Evolutionary conservation across 2,329 filamentous ascomycete species (phyloP).

Genomic region (Nothomitra cinnamomea): DNA sequence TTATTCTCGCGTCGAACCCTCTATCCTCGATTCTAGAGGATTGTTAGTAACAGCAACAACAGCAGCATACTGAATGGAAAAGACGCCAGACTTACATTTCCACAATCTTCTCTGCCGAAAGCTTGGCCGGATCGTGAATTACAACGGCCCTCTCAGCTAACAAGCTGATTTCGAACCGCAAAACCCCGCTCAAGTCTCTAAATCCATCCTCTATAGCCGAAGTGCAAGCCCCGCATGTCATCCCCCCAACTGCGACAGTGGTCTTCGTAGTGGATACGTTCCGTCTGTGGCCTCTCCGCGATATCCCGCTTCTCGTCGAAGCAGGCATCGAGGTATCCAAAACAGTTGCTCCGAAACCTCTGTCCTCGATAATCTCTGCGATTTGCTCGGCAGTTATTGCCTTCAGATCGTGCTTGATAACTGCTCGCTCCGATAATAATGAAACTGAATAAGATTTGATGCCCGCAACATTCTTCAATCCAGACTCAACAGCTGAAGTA

Average conservation of each 20-base stretch:
- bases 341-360: slow-evolving; percentile 67
- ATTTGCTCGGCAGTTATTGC: slow-evolving; percentile 35
- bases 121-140: slow-evolving; percentile 56
- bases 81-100: slow-evolving; percentile 31
- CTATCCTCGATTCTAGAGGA: slow-evolving; percentile 52
- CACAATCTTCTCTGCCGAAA: slow-evolving; percentile 56
- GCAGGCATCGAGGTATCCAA: slow-evolving; percentile 47
- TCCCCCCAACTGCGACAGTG: slow-evolving; percentile 80
- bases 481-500: slow-evolving; percentile 69
- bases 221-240: slow-evolving; percentile 96
- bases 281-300: background rate
- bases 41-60: background rate
- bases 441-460: slow-evolving; percentile 68
- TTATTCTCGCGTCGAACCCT: slow-evolving; percentile 71
- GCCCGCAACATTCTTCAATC: slow-evolving; percentile 57
- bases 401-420: slow-evolving; percentile 59
- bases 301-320: slow-evolving; percentile 23
- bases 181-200: slow-evolving; percentile 54
- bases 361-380: slow-evolving; percentile 42
- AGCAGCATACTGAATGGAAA: background rate
- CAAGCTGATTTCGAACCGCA: slow-evolving; percentile 88
- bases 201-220: slow-evolving; percentile 79
- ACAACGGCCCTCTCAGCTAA: slow-evolving; percentile 84
- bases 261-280: slow-evolving; percentile 40
- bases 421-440: slow-evolving; percentile 66